Base-by-base conservation (phyloP, 2,329 filamentous ascomycete species). In the Fusarium agapanthi region DNA sequence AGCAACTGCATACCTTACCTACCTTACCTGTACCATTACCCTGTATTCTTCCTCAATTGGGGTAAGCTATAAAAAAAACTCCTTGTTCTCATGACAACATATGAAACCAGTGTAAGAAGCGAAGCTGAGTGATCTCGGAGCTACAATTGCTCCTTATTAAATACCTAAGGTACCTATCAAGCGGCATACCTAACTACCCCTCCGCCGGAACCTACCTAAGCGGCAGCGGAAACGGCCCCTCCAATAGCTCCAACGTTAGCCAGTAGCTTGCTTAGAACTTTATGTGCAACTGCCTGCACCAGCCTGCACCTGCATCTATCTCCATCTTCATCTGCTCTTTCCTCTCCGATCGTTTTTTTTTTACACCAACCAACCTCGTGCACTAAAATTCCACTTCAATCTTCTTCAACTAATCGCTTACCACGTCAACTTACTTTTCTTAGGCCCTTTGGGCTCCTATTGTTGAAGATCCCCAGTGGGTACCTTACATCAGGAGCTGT, bases 251-350 rank as follows among this genome's bases (percentile, higher is more conserved):
- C 54, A 57, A n/a, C 50, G 34, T 38, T 38, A 38, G 45, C 63
- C 55, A 67, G 65, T 67, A 67, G 43, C 41, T 51, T 40, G 35
- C 51, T 40, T 53, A 34, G 65, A 67, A 67, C 41, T 53, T 71
- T 50, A 59, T 60, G 43, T 60, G 61, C 45, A 67, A 44, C n/a
- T 57, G 45, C 30, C 54, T 61, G 47, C 63, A 58, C 45, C 45
- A 61, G 63, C 59, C 50, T 70, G 64, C 59, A 45, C 43, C 37
- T 61, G 54, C 51, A 67, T 56, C 55, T 71, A 64, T 71, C 61
- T 64, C 53, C 70, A 71, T 64, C 70, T 67, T 69, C 71, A 48
- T 67, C 61, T 58, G 48, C 30, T 59, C 48, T 44, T 60, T 50
- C 37, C 38, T 45, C 65, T 68, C 56, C 64, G 61, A 71, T 65